Evolutionary conservation across 148 eudicot species (phyloP).

Genomic region (Silene latifolia): DNA sequence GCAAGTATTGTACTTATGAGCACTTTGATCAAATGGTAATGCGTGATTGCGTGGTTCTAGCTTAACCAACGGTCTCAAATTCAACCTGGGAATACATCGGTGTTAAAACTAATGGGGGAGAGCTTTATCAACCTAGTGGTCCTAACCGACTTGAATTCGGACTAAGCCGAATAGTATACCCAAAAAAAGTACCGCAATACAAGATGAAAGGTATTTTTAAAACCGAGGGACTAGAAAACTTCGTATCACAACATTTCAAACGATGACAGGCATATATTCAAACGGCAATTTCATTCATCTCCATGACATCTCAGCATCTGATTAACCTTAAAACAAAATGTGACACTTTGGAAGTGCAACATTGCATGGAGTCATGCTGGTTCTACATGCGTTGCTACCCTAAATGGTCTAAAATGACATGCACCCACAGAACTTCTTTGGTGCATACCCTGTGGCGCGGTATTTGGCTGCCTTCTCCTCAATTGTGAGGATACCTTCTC

Average conservation of each 20-base stretch:
- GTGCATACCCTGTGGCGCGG: conserved; percentile 31
- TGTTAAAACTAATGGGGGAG: too few species aligned
- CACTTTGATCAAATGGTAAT: too few species aligned
- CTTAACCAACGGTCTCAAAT: too few species aligned
- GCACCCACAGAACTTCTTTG: conserved; percentile 38
- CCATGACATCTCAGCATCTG: background rate
- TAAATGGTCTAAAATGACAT: conserved; percentile 23
- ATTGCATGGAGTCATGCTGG: background rate
- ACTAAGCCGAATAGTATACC: too few species aligned
- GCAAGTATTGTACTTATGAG: too few species aligned
- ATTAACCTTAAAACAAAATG: too few species aligned
- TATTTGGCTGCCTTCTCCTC: conserved; percentile 42
- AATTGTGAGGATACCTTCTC: conserved; percentile 30
- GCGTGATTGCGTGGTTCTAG: too few species aligned
- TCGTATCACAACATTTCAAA: background rate
- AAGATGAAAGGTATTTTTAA: too few species aligned
- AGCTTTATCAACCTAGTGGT: too few species aligned
- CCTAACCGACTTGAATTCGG: too few species aligned
- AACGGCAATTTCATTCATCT: background rate
- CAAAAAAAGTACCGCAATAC: too few species aligned
- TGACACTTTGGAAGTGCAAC: conserved; percentile 1
- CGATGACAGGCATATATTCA: background rate
- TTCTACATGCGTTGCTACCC: background rate
- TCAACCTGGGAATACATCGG: too few species aligned
- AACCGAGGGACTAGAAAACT: background rate